Percentiles rank a stretch among this genome's conserved stretches.
Conservation (phyloP, 2,329 filamentous ascomycete species). For the Kalaharituber pfeilii region DNA sequence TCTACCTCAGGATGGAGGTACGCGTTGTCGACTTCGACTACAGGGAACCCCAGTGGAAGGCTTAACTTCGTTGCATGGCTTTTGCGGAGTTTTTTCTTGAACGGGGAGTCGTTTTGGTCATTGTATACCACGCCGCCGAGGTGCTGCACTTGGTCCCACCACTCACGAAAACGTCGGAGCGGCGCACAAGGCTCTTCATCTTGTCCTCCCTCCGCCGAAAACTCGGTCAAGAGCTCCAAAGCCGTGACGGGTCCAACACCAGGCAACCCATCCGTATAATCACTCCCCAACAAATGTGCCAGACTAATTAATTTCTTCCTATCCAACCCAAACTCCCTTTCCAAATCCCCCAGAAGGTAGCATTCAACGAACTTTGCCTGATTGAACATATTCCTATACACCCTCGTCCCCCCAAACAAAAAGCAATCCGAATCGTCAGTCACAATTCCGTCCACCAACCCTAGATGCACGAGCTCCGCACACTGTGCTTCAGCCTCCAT, state of each 20-base stretch:
- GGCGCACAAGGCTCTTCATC: constrained; percentile 35
- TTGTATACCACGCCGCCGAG: constrained; percentile 41
- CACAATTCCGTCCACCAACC: constrained; percentile 89
- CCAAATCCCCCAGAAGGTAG: constrained; percentile 67
- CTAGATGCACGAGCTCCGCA: constrained; percentile 69
- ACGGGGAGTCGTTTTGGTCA: constrained; percentile 39
- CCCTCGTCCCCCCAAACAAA: constrained; percentile 82
- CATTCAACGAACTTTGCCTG: constrained; percentile 96
- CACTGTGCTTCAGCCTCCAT: constrained; percentile 99
- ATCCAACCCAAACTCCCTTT: constrained; percentile 73
- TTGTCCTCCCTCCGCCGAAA: constrained; percentile 31
- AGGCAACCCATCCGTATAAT: constrained; percentile 84
- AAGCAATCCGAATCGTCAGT: constrained; percentile 96
- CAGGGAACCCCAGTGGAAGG: constrained; percentile 63
- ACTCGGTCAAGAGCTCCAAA: constrained; percentile 84
- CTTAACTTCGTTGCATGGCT: constrained; percentile 70
- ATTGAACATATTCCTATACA: constrained; percentile 99
- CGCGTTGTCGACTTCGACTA: constrained; percentile 57
- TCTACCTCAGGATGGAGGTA: constrained; percentile 83
- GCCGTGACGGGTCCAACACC: constrained; percentile 90
- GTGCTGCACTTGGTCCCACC: constrained; percentile 68
- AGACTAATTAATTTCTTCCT: constrained; percentile 76
- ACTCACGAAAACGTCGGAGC: constrained; percentile 50
- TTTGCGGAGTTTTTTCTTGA: constrained; percentile 74
- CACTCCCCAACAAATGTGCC: constrained; percentile 77